These are phyloP conservation scores for Neolecta irregularis DNA, from an alignment of 1,139 yeast genomes.

Conservation along the genomic window DNA sequence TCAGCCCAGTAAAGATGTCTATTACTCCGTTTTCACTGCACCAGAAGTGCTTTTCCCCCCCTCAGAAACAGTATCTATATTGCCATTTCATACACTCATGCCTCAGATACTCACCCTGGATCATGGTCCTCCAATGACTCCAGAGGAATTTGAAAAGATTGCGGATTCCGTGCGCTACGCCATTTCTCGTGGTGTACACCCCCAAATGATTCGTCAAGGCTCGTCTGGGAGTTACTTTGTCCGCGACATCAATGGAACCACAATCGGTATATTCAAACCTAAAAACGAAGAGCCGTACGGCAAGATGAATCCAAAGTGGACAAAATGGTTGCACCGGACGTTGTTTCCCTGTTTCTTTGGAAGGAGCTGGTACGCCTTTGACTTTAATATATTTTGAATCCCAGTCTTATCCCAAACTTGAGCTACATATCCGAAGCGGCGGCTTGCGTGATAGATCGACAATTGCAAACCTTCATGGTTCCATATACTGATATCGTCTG, in stretches of 20 bases:
- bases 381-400: no score
- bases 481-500: slow-evolving; percentile 50
- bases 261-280: slow-evolving; percentile 56
- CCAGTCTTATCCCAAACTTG: slow-evolving; percentile 43
- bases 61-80: neutral
- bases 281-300: slow-evolving; percentile 76
- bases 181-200: slow-evolving; percentile 30
- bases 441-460: slow-evolving; percentile 49
- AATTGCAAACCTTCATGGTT: slow-evolving; percentile 42
- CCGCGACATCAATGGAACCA: slow-evolving; percentile 24
- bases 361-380: slow-evolving; percentile 33
- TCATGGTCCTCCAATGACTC: slow-evolving; percentile 20
- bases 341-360: slow-evolving; percentile 69
- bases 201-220: slow-evolving; percentile 46
- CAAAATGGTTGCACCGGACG: slow-evolving; percentile 63
- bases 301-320: slow-evolving; percentile 64
- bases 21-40: slow-evolving; percentile 37
- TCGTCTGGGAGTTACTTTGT: slow-evolving; percentile 62
- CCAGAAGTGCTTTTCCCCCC: slow-evolving; percentile 21
- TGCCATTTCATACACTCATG: neutral
- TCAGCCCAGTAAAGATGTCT: no score
- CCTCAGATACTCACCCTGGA: slow-evolving; percentile 11
- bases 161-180: slow-evolving; percentile 32
- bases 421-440: slow-evolving; percentile 65
- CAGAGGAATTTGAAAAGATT: slow-evolving; percentile 28